Evolutionary conservation across 257 asterid species (phyloP), one percentile per base, ranked within the genome.

Genomic region (Catharanthus roseus): DNA sequence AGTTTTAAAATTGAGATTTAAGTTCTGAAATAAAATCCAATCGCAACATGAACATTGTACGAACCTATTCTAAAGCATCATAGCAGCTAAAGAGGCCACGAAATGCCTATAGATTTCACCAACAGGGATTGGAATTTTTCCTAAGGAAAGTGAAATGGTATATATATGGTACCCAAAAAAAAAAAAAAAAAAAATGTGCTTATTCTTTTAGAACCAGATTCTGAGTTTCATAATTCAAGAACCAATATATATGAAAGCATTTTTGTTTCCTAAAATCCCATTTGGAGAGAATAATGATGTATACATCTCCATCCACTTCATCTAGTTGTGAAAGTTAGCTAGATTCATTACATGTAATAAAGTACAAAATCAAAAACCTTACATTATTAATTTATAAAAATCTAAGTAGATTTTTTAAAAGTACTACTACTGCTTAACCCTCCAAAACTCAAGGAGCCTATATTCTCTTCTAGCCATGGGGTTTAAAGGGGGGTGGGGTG

Each of bases 131-230:
- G 54, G 38, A 58, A 15, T 19, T 34, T n/a, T 54, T 6, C 24
- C 16, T 3, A 41, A 19, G 28, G 60, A 44, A 44, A 74, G 60
- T 16, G 77, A 66, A 67, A 45, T 31, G 44, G 24, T 15, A n/a
- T n/a, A n/a, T 16, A 6, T 41, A 8, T 41, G 60, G 60, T 55
- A 24, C 21, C 29, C 28, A 44, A 47, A 28, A n/a, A n/a, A n/a
- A n/a, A n/a, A n/a, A n/a, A n/a, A n/a, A n/a, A n/a, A n/a, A n/a
- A n/a, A n/a, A 24, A 51, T 47, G 31, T 28, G 65, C 21, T 19
- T 42, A 70, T 70, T 75, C 75, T 55, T 62, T 70, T 1, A 42
- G 79, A 63, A 75, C 62, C 75, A 53, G 75, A 75, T 75, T 65
- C 79, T 38, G 13, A 29, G 64, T 41, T 55, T 54, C 67, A 66